phyloP scores from a whole-genome alignment of 2,329 filamentous ascomycete genomes.

The Aspergillus alliaceus region DNA sequence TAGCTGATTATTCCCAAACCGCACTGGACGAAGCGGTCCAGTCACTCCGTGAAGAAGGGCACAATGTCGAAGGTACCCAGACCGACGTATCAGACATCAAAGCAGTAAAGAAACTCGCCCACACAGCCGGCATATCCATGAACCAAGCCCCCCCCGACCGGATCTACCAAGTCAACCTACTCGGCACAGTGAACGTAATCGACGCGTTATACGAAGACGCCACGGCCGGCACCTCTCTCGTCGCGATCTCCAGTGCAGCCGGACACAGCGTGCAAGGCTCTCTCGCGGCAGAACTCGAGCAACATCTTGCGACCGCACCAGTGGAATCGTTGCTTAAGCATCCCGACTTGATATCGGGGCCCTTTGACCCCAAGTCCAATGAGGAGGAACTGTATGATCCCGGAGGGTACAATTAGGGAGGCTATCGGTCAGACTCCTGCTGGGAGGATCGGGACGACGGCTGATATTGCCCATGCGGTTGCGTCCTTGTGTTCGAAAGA shows the following conservation, averaged over 20 bases:
- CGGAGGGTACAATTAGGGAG: background rate
- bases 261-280: background rate
- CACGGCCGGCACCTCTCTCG: background rate
- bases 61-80: background rate
- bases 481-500: background rate
- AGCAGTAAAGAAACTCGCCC: background rate
- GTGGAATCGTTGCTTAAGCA: background rate
- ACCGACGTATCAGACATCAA: background rate
- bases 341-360: background rate
- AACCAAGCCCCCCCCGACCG: background rate
- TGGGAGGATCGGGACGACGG: background rate
- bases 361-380: background rate
- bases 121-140: background rate
- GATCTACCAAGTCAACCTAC: background rate
- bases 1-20: background rate
- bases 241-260: background rate
- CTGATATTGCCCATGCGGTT: slow-evolving; percentile 4
- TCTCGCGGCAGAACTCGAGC: background rate
- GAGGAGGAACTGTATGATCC: background rate
- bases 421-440: background rate
- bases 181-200: background rate
- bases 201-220: background rate
- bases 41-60: background rate
- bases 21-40: background rate
- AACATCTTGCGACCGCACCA: background rate